Conservation (phyloP, 2,329 filamentous ascomycete species). For the Fusarium sp. region DNA sequence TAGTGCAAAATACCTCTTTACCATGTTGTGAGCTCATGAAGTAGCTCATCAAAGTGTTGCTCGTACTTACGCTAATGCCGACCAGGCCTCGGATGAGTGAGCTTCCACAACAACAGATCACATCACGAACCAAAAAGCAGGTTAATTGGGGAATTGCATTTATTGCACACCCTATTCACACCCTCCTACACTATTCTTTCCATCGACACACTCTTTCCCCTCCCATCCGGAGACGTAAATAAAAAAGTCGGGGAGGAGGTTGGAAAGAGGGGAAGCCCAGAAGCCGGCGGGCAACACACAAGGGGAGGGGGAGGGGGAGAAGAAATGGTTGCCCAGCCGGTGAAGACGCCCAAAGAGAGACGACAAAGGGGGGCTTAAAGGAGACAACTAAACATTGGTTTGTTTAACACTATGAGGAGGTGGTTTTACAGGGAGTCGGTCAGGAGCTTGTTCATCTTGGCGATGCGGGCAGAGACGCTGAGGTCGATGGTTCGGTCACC, state of each 20-base stretch:
- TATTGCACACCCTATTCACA: conserved; percentile 44
- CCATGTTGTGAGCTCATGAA: not conserved
- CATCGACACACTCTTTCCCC: conserved; percentile 40
- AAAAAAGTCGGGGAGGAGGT: conserved; percentile 19
- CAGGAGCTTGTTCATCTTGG: conserved; percentile 99
- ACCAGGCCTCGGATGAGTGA: not conserved
- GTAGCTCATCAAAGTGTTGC: not conserved
- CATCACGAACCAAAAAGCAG: conserved; percentile 8
- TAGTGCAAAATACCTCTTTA: not conserved
- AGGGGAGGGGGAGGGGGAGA: not conserved
- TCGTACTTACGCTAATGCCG: conserved; percentile 13
- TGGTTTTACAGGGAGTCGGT: conserved; percentile 88
- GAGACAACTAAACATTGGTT: conserved; percentile 37
- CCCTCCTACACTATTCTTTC: conserved; percentile 46
- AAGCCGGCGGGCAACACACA: conserved; percentile 19
- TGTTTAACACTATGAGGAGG: conserved; percentile 32
- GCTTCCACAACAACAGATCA: conserved; percentile 10
- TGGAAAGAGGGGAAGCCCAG: conserved; percentile 22
- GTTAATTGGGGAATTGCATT: conserved; percentile 39
- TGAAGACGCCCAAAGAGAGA: conserved; percentile 29
- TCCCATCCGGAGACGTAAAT: conserved; percentile 33
- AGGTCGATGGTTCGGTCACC: conserved; percentile 98
- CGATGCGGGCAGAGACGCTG: conserved; percentile 91
- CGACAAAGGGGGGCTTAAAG: not conserved
- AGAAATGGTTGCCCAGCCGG: not conserved